Evolutionary conservation across 495 filamentous ascomycete genomes (phyloP), one percentile per base, ranked within the genome.

Genomic region (Podospora didyma): DNA sequence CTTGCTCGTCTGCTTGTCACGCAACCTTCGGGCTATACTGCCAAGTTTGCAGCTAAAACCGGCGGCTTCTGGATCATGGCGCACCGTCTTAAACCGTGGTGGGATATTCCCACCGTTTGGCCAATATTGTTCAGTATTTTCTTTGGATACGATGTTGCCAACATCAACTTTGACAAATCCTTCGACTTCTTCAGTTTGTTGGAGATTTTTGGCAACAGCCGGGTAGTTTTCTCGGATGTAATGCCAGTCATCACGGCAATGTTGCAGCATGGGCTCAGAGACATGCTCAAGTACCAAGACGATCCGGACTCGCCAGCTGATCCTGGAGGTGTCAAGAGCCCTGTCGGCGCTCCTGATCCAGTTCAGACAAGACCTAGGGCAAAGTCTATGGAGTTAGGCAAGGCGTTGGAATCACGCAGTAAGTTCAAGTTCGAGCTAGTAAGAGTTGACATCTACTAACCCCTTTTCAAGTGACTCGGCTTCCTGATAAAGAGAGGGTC

Each of bases 1-100:
- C 75, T 97, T 14, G 85, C 90, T 46, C 88, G 92, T n/a, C 79
- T 97, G 10, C 75, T 98, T 16, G 82, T 94, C 45, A 77, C 85
- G 12, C 88, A 94, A 63, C 93, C 94, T 11, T 69, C 82, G 22
- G 76, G 75, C 42, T 97, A 96, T 69, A 87, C 87, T 45, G 83
- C 83, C 50, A 94, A 96, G 60, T 96, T 98, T 59, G 76, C 84
- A 0, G 84, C 85, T 11, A 95, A 92, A 64, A 89, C 84, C 34
- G 90, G 90, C 5, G 94, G 94, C 2, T 96, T 96, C 72, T 74
- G 79, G 39, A 86, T 96, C 49, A 85, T 97, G 83, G 86, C 85
- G 41, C 77, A 89, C 63, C 82, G 87, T 42, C 77, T 98, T 11
- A 90, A 85, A 64, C 77, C 85, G 68, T 96, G 91, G 88, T 97